phyloP scores from a whole-genome alignment of 1,284 basidiomycete species.

The Malassezia dermatis region DNA sequence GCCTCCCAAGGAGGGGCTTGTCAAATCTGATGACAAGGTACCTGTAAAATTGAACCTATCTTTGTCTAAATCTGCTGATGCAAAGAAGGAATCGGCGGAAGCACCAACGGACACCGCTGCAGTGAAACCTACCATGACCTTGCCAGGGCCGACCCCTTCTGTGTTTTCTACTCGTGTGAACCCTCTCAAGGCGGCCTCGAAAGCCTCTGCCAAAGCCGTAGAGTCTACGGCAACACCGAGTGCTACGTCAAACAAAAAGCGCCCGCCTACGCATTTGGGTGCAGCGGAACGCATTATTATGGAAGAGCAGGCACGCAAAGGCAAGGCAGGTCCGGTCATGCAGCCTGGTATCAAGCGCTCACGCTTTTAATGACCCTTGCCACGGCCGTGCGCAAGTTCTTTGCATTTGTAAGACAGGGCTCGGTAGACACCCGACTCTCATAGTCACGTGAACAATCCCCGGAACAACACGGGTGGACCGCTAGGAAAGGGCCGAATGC shows the following conservation, averaged over 20 bases:
- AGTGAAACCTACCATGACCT: background rate
- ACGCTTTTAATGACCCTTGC: slow-evolving; percentile 22
- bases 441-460: slow-evolving; percentile 12
- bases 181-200: slow-evolving; percentile 12
- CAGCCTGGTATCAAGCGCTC: slow-evolving; percentile 30
- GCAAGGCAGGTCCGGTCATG: slow-evolving; percentile 25
- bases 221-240: background rate
- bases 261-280: slow-evolving; percentile 24
- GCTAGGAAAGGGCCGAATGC: background rate
- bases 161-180: slow-evolving; percentile 9
- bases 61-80: background rate
- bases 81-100: background rate
- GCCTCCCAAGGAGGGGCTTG: background rate
- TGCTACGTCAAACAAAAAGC: background rate
- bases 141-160: background rate
- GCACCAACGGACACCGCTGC: background rate
- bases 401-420: slow-evolving; percentile 2
- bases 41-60: slow-evolving; percentile 3
- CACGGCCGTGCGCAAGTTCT: slow-evolving; percentile 2
- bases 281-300: slow-evolving; percentile 42
- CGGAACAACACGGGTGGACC: slow-evolving; percentile 17
- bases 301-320: slow-evolving; percentile 27
- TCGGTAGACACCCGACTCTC: background rate
- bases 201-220: background rate
- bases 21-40: background rate